Conservation (phyloP, 495 filamentous ascomycete species). For the Daldinia loculata region DNA sequence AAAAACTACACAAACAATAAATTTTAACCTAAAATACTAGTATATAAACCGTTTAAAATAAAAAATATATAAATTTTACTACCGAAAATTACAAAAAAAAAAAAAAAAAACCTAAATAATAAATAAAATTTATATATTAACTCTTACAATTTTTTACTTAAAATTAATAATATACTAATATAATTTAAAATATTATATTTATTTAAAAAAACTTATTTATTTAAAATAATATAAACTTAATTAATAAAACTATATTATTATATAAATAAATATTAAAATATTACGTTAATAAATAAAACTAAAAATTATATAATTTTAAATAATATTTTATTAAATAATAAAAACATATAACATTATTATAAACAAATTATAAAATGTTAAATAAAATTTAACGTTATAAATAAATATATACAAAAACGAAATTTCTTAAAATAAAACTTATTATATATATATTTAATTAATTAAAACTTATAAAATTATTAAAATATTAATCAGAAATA, state of each 20-base stretch:
- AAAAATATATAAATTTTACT: neutral
- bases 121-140: neutral
- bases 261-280: neutral
- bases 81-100: neutral
- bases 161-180: neutral
- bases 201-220: neutral
- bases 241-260: neutral
- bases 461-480: too few species aligned
- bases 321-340: neutral
- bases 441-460: too few species aligned
- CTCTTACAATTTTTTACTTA: neutral
- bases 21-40: neutral
- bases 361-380: neutral
- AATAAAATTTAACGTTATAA: neutral
- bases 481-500: too few species aligned
- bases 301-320: slow-evolving; percentile 1
- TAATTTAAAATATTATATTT: neutral
- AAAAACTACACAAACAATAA: neutral
- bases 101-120: neutral
- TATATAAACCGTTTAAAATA: neutral
- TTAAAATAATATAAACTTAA: slow-evolving; percentile 1
- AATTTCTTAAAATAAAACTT: neutral
- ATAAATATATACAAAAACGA: neutral
- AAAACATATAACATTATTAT: neutral
- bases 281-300: neutral